A percentile compares a stretch with the other conserved stretches of the same genome.
Conservation (phyloP, 2,329 filamentous ascomycete species). For the Monosporascus sp. region DNA sequence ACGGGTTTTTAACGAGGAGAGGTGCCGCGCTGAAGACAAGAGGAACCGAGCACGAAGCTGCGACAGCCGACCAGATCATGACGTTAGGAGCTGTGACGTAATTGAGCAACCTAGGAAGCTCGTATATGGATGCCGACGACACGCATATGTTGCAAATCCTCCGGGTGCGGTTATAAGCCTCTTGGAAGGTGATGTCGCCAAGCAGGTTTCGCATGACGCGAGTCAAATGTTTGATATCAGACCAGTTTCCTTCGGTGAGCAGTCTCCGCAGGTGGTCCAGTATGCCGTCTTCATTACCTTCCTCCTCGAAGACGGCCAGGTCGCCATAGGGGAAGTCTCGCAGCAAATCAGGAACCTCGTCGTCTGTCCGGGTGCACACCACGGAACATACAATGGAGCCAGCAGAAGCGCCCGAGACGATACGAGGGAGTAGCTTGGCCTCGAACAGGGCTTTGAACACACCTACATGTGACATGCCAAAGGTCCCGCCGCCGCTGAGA, state of each 20-base stretch:
- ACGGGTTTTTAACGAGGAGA: constrained; percentile 77
- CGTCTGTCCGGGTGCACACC: constrained; percentile 71
- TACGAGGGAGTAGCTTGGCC: constrained; percentile 68
- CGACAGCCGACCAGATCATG: constrained; percentile 92
- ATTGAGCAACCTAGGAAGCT: constrained; percentile 81
- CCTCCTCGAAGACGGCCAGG: constrained; percentile 70
- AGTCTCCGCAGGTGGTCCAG: constrained; percentile 66
- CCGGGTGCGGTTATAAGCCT: constrained; percentile 91
- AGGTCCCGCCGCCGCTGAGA: constrained; percentile 79
- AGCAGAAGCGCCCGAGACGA: constrained; percentile 83
- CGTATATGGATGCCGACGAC: constrained; percentile 80
- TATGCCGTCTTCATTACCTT: constrained; percentile 53
- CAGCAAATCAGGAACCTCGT: constrained; percentile 68
- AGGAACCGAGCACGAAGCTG: constrained; percentile 91
- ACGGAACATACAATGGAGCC: constrained; percentile 82
- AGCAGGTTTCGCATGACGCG: constrained; percentile 76
- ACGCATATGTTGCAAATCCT: constrained; percentile 92
- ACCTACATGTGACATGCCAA: constrained; percentile 89
- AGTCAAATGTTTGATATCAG: constrained; percentile 76
- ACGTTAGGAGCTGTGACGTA: constrained; percentile 93
- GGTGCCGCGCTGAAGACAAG: constrained; percentile 76
- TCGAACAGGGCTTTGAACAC: constrained; percentile 79
- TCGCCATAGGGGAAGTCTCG: constrained; percentile 73
- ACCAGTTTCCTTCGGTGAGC: constrained; percentile 76
- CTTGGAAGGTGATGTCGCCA: constrained; percentile 89